Evolutionary conservation across 73 alveolate genomes (phyloP), one percentile per base, ranked within the genome.

Genomic region (Paramecium tetraurelia): DNA sequence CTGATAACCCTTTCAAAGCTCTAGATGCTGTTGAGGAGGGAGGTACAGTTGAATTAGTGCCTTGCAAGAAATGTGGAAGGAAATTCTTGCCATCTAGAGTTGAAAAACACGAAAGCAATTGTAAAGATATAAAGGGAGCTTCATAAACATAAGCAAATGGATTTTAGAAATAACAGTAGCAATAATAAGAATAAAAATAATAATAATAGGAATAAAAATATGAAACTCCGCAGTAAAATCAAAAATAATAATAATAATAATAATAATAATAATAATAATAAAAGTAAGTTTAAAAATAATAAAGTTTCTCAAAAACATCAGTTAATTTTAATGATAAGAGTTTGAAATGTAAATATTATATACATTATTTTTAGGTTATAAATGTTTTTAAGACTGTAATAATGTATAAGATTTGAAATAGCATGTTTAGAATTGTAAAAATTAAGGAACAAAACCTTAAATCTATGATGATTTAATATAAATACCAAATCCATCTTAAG

Each of bases 51-150:
- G 89, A 89, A 7, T 63, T 96, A 16, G 97, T 92, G 8, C 96
- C 97, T 21, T 96, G 98, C 76, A 95, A 84, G 27, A 86, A 90
- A 58, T 96, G 97, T 85, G 98, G 97, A 68, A 95, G 97, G 83
- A 96, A 96, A 36, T 94, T 96, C 84, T 77, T 93, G 14, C 96
- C 97, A 16, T 97, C 95, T 69, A 95, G 97, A 85, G 92, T 96
- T 3, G 93, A 86, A 8, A 93, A 93, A 18, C 98, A 96, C 90
- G 84, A 75, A n/a, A 89, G 75, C 40, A 63, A 83, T 20, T 93
- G 96, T 59, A 90, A 93, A 69, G 93, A 70, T 70, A 70, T 70
- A 8, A 70, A 31, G 11, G 57, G 57, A 70, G 58, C 46, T 33
- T 22, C 33, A 7, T n/a, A 70, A 70, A 70, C 53, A 9, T n/a